phyloP scores from a whole-genome alignment of 2,329 filamentous ascomycete genomes.

The Scedosporium boydii region DNA sequence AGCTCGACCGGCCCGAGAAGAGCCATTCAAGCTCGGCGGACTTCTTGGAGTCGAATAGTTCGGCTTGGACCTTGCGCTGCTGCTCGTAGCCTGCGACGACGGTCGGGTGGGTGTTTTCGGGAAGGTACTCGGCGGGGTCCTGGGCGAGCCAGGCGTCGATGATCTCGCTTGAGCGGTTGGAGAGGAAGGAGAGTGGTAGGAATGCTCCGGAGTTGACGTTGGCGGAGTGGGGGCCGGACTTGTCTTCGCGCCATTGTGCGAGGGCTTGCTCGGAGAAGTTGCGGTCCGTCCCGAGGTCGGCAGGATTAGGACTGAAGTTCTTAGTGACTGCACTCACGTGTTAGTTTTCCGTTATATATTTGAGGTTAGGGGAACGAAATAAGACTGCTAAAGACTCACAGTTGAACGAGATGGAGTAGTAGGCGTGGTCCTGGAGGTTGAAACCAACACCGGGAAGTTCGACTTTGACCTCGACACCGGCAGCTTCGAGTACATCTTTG shows the following conservation, averaged over 20 bases:
- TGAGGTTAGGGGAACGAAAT: background rate
- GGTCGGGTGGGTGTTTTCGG: slow-evolving; percentile 7
- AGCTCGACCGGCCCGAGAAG: slow-evolving; percentile 8
- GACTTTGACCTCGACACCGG: slow-evolving; percentile 39
- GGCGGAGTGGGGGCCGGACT: slow-evolving; percentile 11
- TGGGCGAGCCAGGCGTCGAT: slow-evolving; percentile 13
- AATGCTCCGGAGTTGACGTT: slow-evolving; percentile 12
- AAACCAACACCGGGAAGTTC: slow-evolving; percentile 53
- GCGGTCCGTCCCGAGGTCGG: background rate
- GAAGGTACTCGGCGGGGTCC: slow-evolving; percentile 15
- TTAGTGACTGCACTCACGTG: slow-evolving; percentile 7
- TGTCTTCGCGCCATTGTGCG: slow-evolving; percentile 4
- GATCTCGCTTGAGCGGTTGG: slow-evolving; percentile 12
- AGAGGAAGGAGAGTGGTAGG: slow-evolving; percentile 13
- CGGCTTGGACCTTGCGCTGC: slow-evolving; percentile 12
- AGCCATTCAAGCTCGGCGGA: slow-evolving; percentile 17
- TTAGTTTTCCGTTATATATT: background rate
- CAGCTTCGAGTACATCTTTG: slow-evolving; percentile 19
- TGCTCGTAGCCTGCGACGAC: slow-evolving; percentile 13
- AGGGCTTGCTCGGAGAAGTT: background rate
- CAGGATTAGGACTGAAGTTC: slow-evolving; percentile 3
- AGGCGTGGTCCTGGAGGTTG: slow-evolving; percentile 43
- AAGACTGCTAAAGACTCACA: slow-evolving; percentile 5
- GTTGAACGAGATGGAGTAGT: slow-evolving; percentile 14
- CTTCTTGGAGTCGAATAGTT: slow-evolving; percentile 10